A percentile compares a stretch with the other conserved stretches of the same genome.
Evolutionary conservation across 345 rosid species (phyloP).

Genomic region (Dipteronia dyeriana): DNA sequence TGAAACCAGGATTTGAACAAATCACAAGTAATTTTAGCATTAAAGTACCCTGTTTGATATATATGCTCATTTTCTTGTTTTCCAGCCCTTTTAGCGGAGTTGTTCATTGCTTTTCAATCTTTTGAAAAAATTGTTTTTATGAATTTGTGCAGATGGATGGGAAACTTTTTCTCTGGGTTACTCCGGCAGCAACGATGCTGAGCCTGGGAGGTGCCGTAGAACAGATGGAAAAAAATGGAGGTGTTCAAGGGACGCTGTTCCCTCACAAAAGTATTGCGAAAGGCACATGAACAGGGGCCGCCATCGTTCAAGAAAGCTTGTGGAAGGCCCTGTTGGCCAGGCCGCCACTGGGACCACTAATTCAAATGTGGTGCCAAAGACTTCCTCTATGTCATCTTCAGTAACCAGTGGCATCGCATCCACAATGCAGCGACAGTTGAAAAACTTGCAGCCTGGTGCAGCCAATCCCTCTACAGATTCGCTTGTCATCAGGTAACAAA

Average conservation of each 20-base stretch:
- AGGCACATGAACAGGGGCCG: slow-evolving; percentile 85
- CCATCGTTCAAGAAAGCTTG: slow-evolving; percentile 89
- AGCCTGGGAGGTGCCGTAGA: slow-evolving; percentile 77
- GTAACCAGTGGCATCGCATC: slow-evolving; percentile 32
- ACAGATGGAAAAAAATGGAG: slow-evolving; percentile 92
- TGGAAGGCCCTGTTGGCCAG: slow-evolving; percentile 63
- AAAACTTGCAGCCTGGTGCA: slow-evolving; percentile 19
- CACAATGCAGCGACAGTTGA: slow-evolving; percentile 9
- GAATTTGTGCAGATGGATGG: slow-evolving; percentile 54
- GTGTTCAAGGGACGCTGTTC: slow-evolving; percentile 71
- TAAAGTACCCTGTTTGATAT: slow-evolving; percentile 15
- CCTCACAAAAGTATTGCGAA: slow-evolving; percentile 82
- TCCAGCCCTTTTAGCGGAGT: not conserved
- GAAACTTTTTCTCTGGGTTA: slow-evolving; percentile 62
- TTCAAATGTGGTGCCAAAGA: slow-evolving; percentile 41
- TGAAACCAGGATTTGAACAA: slow-evolving; percentile 8
- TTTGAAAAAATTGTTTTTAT: not conserved
- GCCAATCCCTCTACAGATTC: slow-evolving; percentile 36
- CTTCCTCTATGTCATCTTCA: slow-evolving; percentile 29
- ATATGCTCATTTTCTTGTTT: not conserved
- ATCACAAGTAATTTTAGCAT: slow-evolving; percentile 22
- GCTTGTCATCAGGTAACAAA: slow-evolving; percentile 39
- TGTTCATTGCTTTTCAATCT: slow-evolving; percentile 8
- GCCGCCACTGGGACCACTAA: slow-evolving; percentile 35
- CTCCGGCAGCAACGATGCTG: slow-evolving; percentile 54